phyloP scores from a whole-genome alignment of 805 yeast species.

The Zygosaccharomyces gambellarensis region DNA sequence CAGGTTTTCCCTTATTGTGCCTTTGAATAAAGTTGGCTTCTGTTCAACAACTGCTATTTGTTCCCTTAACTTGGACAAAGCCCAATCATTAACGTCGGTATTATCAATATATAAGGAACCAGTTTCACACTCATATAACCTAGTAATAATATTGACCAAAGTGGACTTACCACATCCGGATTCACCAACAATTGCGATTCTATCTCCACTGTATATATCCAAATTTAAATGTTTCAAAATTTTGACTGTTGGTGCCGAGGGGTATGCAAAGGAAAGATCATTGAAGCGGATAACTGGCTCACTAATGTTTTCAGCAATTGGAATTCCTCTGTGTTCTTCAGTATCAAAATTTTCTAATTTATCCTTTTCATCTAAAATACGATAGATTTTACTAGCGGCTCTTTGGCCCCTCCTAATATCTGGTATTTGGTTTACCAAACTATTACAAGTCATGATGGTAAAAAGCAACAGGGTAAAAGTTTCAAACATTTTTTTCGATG shows the following conservation, averaged over 20 bases:
- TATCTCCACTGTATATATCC: slow-evolving; percentile 41
- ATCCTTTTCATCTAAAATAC: slow-evolving; percentile 30
- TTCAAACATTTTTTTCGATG: slow-evolving; percentile 54
- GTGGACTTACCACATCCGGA: slow-evolving; percentile 96
- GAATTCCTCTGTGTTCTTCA: slow-evolving; percentile 1
- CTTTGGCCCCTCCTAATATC: slow-evolving; percentile 75
- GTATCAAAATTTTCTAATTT: slow-evolving; percentile 7
- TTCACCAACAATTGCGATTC: slow-evolving; percentile 70
- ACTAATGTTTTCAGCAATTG: background rate
- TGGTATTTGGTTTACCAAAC: slow-evolving; percentile 63
- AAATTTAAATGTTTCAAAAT: slow-evolving; percentile 44
- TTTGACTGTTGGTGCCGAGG: slow-evolving; percentile 27
- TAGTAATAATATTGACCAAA: slow-evolving; percentile 48
- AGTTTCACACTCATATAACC: slow-evolving; percentile 41
- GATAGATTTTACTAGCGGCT: slow-evolving; percentile 53
- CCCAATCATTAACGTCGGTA: slow-evolving; percentile 43
- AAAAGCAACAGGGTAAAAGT: slow-evolving; percentile 71
- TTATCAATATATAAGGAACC: slow-evolving; percentile 45
- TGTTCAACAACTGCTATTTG: slow-evolving; percentile 72
- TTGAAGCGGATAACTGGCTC: slow-evolving; percentile 37
- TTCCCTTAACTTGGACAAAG: slow-evolving; percentile 46
- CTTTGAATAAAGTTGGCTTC: slow-evolving; percentile 64
- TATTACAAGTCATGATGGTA: slow-evolving; percentile 60
- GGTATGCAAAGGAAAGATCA: slow-evolving; percentile 48
- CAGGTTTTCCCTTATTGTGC: slow-evolving; percentile 66